Evolutionary conservation across 2,329 filamentous ascomycete species (phyloP), one percentile per base, ranked within the genome.

Genomic region (Fusarium sp.): DNA sequence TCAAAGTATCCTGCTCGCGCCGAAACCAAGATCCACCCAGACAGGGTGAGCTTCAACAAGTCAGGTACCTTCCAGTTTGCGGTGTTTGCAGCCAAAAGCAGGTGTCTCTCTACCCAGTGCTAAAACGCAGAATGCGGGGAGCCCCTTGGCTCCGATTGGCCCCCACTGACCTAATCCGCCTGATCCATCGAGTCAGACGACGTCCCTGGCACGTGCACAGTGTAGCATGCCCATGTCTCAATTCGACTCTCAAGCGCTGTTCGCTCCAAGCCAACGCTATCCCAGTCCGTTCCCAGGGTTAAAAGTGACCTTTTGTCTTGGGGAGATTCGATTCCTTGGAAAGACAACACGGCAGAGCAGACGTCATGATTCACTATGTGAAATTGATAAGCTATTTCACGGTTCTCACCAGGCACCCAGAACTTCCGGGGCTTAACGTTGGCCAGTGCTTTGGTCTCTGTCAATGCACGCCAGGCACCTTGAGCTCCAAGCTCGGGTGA

Each of bases 141-240:
- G 74, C 38, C 45, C 66, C 57, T 49, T 74, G 62, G 55, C 73
- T 77, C 75, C 75, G 72, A 77, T 77, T 76, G 75, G 75, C 45
- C 73, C 51, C 75, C 69, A 76, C 75, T 31, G 63, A 49, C 55
- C 37, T 41, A 69, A 71, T 74, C 76, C 76, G 75, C 76, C 74
- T 78, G 76, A 78, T 78, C 76, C 73, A 75, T 76, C 69, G 61
- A 78, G 76, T 78, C 76, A 78, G 76, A 78, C 76, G 76, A 78
- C 76, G 72, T 74, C 73, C 74, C 76, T 74, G 69, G 76, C 76
- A 78, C 76, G 76, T 78, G 76, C 76, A 73, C 66, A 44, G 41
- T 56, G 51, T 76, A 66, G 58, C 66, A 67, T 64, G 66, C 62
- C 60, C 59, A 57, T 75, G 73, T 75, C 70, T 75, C 73, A 73